Evolutionary conservation across 352 stramenopile species (phyloP).

Genomic region (Halophytophthora batemanensis): DNA sequence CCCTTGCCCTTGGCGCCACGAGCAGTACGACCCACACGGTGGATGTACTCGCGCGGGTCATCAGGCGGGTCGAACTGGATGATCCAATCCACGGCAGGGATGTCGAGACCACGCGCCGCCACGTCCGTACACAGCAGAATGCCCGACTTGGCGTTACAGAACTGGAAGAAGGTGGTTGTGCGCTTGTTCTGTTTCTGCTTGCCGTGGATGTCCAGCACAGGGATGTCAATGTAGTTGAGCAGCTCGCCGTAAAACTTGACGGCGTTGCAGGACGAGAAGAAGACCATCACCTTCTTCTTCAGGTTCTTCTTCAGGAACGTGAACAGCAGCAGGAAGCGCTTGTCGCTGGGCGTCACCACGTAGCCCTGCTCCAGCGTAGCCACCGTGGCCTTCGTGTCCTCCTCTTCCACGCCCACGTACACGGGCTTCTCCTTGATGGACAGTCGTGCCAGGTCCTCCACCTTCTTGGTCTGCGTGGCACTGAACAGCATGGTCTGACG

Average conservation of each 20-base stretch:
- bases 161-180: constrained; percentile 99
- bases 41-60: constrained; percentile 99
- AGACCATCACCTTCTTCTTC: constrained; percentile 99
- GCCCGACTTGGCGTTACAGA: constrained; percentile 96
- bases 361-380: constrained; percentile 97
- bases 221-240: constrained; percentile 99
- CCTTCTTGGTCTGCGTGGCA: constrained; percentile 98
- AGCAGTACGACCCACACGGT: constrained; percentile 85
- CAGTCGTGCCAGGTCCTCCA: constrained; percentile 94
- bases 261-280: constrained; percentile 90
- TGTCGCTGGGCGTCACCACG: constrained; percentile 96
- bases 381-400: constrained; percentile 91
- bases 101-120: constrained; percentile 96
- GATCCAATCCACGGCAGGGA: constrained; percentile 98
- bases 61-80: constrained; percentile 99
- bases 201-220: constrained; percentile 98
- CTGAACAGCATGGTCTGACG: constrained; percentile 99
- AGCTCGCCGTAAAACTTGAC: constrained; percentile 99
- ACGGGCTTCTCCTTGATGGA: constrained; percentile 95
- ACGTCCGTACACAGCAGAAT: constrained; percentile 99
- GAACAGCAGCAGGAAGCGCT: constrained; percentile 98
- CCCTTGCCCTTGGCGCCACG: constrained; percentile 88
- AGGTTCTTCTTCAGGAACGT: constrained; percentile 99
- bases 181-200: constrained; percentile 99
- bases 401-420: constrained; percentile 95